These are phyloP conservation scores for Iberis amara DNA, from an alignment of 441 rosid genomes.

Conservation along the genomic window DNA sequence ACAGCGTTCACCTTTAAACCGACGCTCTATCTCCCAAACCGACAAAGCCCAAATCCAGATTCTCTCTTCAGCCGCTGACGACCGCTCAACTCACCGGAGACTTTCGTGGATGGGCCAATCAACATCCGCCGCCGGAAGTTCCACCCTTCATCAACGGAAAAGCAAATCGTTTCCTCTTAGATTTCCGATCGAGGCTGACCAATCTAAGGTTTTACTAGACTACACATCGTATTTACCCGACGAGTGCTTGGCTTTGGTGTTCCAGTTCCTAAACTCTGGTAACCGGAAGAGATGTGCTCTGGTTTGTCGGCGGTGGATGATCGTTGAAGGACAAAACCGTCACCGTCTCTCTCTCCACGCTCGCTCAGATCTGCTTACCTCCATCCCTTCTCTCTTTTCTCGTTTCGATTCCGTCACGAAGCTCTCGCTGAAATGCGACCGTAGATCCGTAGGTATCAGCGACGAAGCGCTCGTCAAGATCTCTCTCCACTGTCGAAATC, in stretches of 20 bases:
- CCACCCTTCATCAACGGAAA: background rate
- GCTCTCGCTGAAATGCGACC: constrained; percentile 76
- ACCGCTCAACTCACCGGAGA: constrained; percentile 9
- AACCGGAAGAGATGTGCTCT: constrained; percentile 65
- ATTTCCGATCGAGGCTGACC: constrained; percentile 1
- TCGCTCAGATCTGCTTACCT: constrained; percentile 47
- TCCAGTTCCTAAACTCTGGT: constrained; percentile 52
- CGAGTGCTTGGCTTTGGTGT: constrained; percentile 72
- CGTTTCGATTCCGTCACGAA: constrained; percentile 84
- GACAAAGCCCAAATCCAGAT: constrained; percentile 8
- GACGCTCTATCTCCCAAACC: constrained; percentile 22
- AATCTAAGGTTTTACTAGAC: constrained; percentile 33
- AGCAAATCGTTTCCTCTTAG: background rate
- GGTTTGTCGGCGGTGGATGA: constrained; percentile 68
- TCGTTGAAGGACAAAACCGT: constrained; percentile 75
- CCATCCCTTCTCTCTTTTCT: constrained; percentile 49
- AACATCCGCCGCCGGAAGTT: constrained; percentile 19
- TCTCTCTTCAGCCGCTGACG: constrained; percentile 13
- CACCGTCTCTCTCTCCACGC: constrained; percentile 79
- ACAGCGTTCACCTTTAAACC: constrained; percentile 11
- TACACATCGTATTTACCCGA: constrained; percentile 63
- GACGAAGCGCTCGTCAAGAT: constrained; percentile 60
- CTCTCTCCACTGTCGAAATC: constrained; percentile 56
- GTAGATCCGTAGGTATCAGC: constrained; percentile 57
- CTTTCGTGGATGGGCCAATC: constrained; percentile 27